Evolutionary conservation across 257 asterid genomes (phyloP).

Genomic region (Nicotiana otophora): DNA sequence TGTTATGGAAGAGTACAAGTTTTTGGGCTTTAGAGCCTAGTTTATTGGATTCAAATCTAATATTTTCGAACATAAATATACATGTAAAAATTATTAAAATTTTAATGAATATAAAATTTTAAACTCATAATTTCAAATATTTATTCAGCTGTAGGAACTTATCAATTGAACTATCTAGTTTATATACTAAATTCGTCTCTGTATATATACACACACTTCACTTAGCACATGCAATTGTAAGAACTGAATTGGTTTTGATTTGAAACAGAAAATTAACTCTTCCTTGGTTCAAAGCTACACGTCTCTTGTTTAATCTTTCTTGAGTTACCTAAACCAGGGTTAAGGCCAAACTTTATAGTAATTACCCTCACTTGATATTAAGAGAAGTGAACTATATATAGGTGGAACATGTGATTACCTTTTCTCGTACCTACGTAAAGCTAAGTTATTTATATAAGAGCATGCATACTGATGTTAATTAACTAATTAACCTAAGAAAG

Average conservation of each 20-base stretch:
- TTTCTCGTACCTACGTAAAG: background rate
- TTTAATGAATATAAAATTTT: too few relatives aligned
- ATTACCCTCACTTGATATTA: background rate
- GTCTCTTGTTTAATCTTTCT: background rate
- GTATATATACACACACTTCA: too few relatives aligned
- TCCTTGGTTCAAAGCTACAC: conserved; percentile 1
- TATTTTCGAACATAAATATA: too few relatives aligned
- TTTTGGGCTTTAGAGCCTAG: background rate
- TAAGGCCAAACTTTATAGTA: background rate
- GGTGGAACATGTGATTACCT: background rate
- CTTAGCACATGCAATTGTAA: background rate
- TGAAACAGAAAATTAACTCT: background rate
- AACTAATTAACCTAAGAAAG: background rate
- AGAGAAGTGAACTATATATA: background rate
- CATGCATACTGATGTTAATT: background rate
- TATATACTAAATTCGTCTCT: background rate
- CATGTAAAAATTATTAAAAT: too few relatives aligned
- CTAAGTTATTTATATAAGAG: background rate
- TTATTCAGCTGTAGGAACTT: too few relatives aligned
- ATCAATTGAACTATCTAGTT: too few relatives aligned
- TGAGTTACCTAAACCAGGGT: background rate
- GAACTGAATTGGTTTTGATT: background rate
- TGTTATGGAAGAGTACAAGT: background rate
- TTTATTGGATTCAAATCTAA: too few relatives aligned
- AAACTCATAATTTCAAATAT: too few relatives aligned